Conservation (phyloP, 1,139 yeast species). For the Pichia sp. region DNA sequence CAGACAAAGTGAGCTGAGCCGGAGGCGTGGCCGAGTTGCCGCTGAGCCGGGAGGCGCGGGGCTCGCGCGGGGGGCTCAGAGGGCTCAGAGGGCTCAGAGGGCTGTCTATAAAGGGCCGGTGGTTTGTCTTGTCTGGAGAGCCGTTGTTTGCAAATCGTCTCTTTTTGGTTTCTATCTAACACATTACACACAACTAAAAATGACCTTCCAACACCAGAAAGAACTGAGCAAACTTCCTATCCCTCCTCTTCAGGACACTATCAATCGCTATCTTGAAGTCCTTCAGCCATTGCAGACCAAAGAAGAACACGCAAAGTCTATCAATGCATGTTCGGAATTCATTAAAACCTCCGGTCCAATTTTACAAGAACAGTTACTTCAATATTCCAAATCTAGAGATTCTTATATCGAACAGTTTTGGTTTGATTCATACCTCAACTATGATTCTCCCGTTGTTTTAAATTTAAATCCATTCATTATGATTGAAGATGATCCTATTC, state of each 20-base stretch:
- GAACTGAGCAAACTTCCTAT: slow-evolving; percentile 64
- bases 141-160: too few relatives aligned
- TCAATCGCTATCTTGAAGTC: slow-evolving; percentile 56
- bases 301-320: slow-evolving; percentile 57
- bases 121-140: too few relatives aligned
- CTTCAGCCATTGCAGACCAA: slow-evolving; percentile 74
- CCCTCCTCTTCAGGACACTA: slow-evolving; percentile 63
- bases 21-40: too few relatives aligned
- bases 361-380: slow-evolving; percentile 57
- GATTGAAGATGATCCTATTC: slow-evolving; percentile 86
- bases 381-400: slow-evolving; percentile 57
- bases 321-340: slow-evolving; percentile 54
- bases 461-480: slow-evolving; percentile 84
- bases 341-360: slow-evolving; percentile 50
- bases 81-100: too few relatives aligned
- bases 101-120: too few relatives aligned
- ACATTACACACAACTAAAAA: slow-evolving; percentile 5
- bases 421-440: slow-evolving; percentile 82
- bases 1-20: too few relatives aligned
- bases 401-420: slow-evolving; percentile 90
- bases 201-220: slow-evolving; percentile 47
- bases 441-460: slow-evolving; percentile 83
- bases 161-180: too few relatives aligned
- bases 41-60: too few relatives aligned
- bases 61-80: too few relatives aligned